These are phyloP conservation scores for Yamadazyma kanchanaburiensis DNA, from an alignment of 1,139 yeast species.

Conservation along the genomic window DNA sequence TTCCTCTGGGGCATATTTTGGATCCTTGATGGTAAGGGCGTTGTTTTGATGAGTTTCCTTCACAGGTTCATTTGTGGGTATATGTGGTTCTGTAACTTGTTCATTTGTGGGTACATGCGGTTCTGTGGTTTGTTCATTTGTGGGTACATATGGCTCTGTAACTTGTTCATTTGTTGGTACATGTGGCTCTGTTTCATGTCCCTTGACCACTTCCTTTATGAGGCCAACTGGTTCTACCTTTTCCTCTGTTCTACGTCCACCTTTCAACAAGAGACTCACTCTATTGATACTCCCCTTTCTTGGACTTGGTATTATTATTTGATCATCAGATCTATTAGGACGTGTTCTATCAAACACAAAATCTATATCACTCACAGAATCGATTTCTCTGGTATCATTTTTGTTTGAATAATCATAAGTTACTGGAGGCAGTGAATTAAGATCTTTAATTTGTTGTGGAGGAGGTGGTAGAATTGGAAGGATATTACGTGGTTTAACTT, in stretches of 20 bases:
- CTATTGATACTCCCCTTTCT: conserved; percentile 5
- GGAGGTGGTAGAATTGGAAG: too few relatives aligned
- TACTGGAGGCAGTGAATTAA: conserved; percentile 1
- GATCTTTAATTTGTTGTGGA: too few relatives aligned
- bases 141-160: too few relatives aligned
- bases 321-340: conserved; percentile 1
- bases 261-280: conserved; percentile 3
- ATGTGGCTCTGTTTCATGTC: background rate
- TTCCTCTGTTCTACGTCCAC: background rate
- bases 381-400: background rate
- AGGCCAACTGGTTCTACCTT: background rate
- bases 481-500: too few relatives aligned
- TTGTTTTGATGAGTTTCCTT: too few relatives aligned
- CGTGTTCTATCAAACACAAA: conserved; percentile 2
- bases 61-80: too few relatives aligned
- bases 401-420: background rate
- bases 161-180: too few relatives aligned
- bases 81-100: background rate
- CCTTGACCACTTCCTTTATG: background rate
- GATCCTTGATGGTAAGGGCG: too few relatives aligned
- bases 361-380: background rate
- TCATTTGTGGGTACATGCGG: background rate
- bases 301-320: conserved; percentile 8
- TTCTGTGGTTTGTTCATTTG: conserved; percentile 1
- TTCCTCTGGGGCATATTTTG: too few relatives aligned